A percentile compares a stretch with the other conserved stretches of the same genome.
These are phyloP conservation scores for Paramecium bursaria DNA, from an alignment of 73 alveolate genomes.

Conservation along the genomic window DNA sequence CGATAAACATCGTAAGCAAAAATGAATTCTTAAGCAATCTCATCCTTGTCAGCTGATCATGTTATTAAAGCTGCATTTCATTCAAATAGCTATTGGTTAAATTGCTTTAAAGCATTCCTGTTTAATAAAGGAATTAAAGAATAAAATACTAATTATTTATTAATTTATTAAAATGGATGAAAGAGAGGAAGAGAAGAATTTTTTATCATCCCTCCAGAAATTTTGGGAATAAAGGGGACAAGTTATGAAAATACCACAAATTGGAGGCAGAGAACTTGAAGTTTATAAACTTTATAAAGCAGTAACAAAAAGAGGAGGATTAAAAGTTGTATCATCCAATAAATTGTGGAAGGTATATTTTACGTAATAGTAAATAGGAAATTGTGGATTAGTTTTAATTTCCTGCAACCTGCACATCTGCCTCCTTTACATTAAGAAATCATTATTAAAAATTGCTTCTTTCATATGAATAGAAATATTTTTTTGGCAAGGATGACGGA, in stretches of 20 bases:
- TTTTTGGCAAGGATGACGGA: slow-evolving; percentile 79
- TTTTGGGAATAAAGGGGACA: slow-evolving; percentile 67
- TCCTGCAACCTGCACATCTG: slow-evolving; percentile 98
- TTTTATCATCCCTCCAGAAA: slow-evolving; percentile 49
- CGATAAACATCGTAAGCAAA: too few relatives aligned
- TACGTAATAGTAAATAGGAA: slow-evolving; percentile 70
- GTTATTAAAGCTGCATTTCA: too few relatives aligned
- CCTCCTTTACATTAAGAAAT: slow-evolving; percentile 94
- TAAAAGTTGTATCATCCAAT: slow-evolving; percentile 88
- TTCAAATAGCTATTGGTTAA: too few relatives aligned
- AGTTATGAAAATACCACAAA: slow-evolving; percentile 91
- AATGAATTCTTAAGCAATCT: too few relatives aligned
- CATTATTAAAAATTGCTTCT: slow-evolving; percentile 94
- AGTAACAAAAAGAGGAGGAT: slow-evolving; percentile 97
- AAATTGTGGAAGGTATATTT: slow-evolving; percentile 90
- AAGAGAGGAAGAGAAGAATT: slow-evolving; percentile 53
- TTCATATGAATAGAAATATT: slow-evolving; percentile 89
- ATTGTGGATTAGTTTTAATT: slow-evolving; percentile 95
- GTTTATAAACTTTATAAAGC: slow-evolving; percentile 93
- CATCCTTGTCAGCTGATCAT: too few relatives aligned
- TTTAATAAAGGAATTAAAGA: too few relatives aligned
- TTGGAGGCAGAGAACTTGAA: slow-evolving; percentile 97
- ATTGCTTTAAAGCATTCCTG: too few relatives aligned
- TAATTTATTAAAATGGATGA: slow-evolving; percentile 57
- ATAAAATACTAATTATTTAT: too few relatives aligned